Base-by-base conservation (phyloP, 495 filamentous ascomycete species). In the Podospora sp. region DNA sequence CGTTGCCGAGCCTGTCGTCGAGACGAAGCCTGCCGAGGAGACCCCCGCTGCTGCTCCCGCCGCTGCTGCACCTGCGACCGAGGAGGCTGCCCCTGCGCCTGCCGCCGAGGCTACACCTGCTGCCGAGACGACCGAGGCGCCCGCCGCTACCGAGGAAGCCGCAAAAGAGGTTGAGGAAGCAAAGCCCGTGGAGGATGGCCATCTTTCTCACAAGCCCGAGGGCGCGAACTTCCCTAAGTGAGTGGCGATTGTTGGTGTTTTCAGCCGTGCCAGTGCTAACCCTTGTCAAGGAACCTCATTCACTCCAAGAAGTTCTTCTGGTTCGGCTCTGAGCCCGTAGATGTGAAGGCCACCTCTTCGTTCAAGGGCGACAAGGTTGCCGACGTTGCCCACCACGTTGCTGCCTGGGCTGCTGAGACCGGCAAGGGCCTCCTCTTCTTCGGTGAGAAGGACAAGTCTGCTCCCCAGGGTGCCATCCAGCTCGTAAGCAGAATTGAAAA, bases 371-470 rank as follows among this genome's bases (percentile, higher is more conserved):
- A 96, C 85, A 96, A 97, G 90, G 80, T 89, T 55, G 78, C 82
- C 49, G 89, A 91, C 16, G 79, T 89, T 67, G 90, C 90, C 68
- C 89, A 94, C 81, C 87, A 91, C 60, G 90, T 88, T 71, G 89
- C 87, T 71, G 90, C 95, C 51, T 96, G 96, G 90, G 92, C 94
- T 63, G 88, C 85, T 68, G 87, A 96, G 82, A 98, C 95, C 66
- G 94, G 95, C 74, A 97, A 96, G 86, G 95, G 95, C 79, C 89
- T 99, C 7, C 82, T 97, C 36, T 96, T 95, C 85, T 92, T 92
- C 79, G 87, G 88, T 78, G 76, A 78, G 73, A 97, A 97, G 89
- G 88, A 94, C 78, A 97, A 94, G 88, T 81, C 82, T 55, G 87
- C 84, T 57, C 94, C 94, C 35, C 84, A 87, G 67, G 91, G 92